phyloP scores from a whole-genome alignment of 371 early-diverging fungal species.

The Thermomucor indicae-seudaticae region DNA sequence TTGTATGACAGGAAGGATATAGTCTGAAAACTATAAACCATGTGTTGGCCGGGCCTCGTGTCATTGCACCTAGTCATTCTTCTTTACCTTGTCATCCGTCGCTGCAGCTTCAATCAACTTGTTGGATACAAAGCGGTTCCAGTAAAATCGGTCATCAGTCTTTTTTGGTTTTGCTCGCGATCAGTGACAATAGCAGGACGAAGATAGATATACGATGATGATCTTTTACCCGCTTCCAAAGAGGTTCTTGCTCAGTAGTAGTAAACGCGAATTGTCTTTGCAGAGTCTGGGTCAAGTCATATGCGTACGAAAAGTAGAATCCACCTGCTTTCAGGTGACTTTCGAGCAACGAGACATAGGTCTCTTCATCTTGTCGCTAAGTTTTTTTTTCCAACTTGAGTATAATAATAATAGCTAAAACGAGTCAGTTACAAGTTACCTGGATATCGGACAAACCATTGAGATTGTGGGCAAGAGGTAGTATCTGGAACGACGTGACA shows the following conservation, averaged over 20 bases:
- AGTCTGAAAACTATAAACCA: conserved; percentile 66
- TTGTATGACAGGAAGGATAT: conserved; percentile 86
- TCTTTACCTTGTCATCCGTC: too few species aligned
- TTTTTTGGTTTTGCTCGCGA: too few species aligned
- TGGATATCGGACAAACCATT: conserved; percentile 19
- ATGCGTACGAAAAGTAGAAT: conserved; percentile 85
- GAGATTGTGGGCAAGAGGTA: conserved; percentile 61
- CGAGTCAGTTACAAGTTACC: conserved; percentile 72
- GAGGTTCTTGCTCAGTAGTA: conserved; percentile 14
- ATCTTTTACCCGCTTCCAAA: conserved; percentile 43
- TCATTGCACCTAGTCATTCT: too few species aligned
- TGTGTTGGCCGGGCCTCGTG: too few species aligned
- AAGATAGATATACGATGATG: too few species aligned
- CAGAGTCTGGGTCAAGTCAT: conserved; percentile 80
- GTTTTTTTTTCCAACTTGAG: too few species aligned
- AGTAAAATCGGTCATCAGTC: conserved; percentile 90
- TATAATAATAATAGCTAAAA: too few species aligned
- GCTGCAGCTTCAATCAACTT: conserved; percentile 58
- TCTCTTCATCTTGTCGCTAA: conserved; percentile 51
- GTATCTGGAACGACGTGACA: conserved; percentile 46
- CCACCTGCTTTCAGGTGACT: conserved; percentile 60
- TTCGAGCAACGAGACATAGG: conserved; percentile 70
- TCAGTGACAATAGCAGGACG: too few species aligned
- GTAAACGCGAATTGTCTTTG: conserved; percentile 65
- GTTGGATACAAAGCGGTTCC: conserved; percentile 73